These are phyloP conservation scores for Podospora appendiculata DNA, from an alignment of 495 filamentous ascomycete species.

Conservation along the genomic window DNA sequence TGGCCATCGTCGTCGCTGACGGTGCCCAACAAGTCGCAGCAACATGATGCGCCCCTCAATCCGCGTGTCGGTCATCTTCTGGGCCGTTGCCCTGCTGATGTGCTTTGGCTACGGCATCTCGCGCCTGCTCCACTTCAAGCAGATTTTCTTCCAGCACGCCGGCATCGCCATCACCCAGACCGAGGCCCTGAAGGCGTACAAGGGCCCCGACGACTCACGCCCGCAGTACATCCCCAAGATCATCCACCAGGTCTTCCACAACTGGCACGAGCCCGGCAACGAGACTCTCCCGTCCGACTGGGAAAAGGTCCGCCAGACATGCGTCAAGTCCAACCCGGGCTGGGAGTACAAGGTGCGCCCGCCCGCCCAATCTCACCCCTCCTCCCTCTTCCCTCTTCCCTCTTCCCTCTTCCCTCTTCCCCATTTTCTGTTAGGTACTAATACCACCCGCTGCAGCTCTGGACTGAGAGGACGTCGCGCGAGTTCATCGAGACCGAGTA, in stretches of 20 bases:
- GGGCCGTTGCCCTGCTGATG: conserved; percentile 5
- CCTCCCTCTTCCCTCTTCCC: neutral
- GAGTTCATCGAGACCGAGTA: conserved; percentile 72
- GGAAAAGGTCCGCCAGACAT: conserved; percentile 64
- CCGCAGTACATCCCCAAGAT: conserved; percentile 56
- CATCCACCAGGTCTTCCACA: conserved; percentile 82
- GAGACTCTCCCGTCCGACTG: conserved; percentile 68
- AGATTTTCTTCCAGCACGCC: conserved; percentile 20
- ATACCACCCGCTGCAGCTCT: conserved; percentile 47
- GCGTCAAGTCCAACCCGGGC: conserved; percentile 65
- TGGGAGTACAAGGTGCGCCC: conserved; percentile 72
- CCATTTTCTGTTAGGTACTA: neutral
- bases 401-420: neutral
- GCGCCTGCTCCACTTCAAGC: conserved; percentile 13
- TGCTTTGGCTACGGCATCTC: conserved; percentile 6
- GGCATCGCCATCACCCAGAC: conserved; percentile 18
- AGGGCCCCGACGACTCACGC: neutral
- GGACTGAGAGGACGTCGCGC: conserved; percentile 71
- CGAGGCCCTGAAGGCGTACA: conserved; percentile 7
- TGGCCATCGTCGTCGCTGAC: too few relatives aligned
- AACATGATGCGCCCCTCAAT: conserved; percentile 8
- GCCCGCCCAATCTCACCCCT: neutral
- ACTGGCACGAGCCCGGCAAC: conserved; percentile 32
- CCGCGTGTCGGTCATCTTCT: conserved; percentile 7
- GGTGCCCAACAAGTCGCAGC: neutral